Conservation (phyloP, 257 asterid species). For the Primulina huaijiensis region DNA sequence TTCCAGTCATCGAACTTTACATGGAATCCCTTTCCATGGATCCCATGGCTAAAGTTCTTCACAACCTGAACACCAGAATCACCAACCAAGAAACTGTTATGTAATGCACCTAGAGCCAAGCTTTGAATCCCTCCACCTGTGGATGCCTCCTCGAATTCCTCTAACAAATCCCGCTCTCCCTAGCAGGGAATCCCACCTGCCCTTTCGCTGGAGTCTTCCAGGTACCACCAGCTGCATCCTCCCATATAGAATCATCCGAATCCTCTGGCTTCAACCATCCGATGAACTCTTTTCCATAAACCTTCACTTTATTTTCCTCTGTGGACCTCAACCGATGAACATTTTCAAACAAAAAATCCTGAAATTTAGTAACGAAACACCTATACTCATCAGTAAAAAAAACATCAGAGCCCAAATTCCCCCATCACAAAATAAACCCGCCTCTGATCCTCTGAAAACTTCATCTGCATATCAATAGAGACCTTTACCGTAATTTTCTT, state of each 20-base stretch:
- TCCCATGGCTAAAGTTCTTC: slow-evolving; percentile 94
- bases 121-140: slow-evolving; percentile 89
- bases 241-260: slow-evolving; percentile 93
- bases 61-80: slow-evolving; percentile 95
- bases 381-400: slow-evolving; percentile 61
- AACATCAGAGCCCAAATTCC: slow-evolving; percentile 97
- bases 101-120: slow-evolving; percentile 92
- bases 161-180: slow-evolving; percentile 73
- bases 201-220: slow-evolving; percentile 64
- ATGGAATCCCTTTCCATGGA: slow-evolving; percentile 93
- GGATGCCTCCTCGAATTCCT: slow-evolving; percentile 90
- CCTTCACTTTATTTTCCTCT: slow-evolving; percentile 69
- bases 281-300: slow-evolving; percentile 83
- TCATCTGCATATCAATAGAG: slow-evolving; percentile 85
- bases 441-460: slow-evolving; percentile 86
- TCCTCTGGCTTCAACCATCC: slow-evolving; percentile 92
- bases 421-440: slow-evolving; percentile 86
- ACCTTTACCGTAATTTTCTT: slow-evolving; percentile 60
- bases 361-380: slow-evolving; percentile 62
- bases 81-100: slow-evolving; percentile 87
- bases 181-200: slow-evolving; percentile 35
- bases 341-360: slow-evolving; percentile 85
- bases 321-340: slow-evolving; percentile 76
- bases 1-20: slow-evolving; percentile 66
- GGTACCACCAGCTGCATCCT: slow-evolving; percentile 77